phyloP scores from a whole-genome alignment of 202 grass and related monocot genomes.

The Carex sylvatica region DNA sequence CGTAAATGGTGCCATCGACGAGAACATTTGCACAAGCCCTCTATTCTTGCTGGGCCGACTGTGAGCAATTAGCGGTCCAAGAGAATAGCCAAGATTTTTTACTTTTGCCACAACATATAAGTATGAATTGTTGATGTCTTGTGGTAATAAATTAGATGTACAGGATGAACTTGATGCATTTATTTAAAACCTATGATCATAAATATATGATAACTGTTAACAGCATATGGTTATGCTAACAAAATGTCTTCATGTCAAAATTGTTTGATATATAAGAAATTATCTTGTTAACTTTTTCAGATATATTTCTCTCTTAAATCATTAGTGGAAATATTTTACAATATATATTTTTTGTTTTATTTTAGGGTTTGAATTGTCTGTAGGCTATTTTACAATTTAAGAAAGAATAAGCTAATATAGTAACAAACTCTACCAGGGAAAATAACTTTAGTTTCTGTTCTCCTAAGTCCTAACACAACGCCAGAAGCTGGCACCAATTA shows the following conservation, averaged over 20 bases:
- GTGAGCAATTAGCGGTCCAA: slow-evolving; percentile 24
- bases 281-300: not conserved
- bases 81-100: too few species aligned
- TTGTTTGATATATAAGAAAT: not conserved
- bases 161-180: not conserved
- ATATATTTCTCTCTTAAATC: not conserved
- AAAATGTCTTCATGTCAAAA: not conserved
- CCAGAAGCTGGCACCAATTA: slow-evolving; percentile 14
- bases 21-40: slow-evolving; percentile 20
- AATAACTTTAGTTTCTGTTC: slow-evolving; percentile 13
- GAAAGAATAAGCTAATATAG: not conserved
- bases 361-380: not conserved
- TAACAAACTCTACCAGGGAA: slow-evolving; percentile 1
- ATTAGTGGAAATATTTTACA: not conserved
- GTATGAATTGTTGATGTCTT: not conserved
- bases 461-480: not conserved
- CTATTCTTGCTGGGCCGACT: not conserved
- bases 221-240: not conserved
- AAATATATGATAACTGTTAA: not conserved
- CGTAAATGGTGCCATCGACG: slow-evolving; percentile 17
- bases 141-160: not conserved
- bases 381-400: not conserved
- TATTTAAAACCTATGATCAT: not conserved
- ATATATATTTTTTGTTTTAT: not conserved
- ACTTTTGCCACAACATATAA: not conserved